phyloP scores from a whole-genome alignment of 805 yeast species.

The Kazachstania taianensis region DNA sequence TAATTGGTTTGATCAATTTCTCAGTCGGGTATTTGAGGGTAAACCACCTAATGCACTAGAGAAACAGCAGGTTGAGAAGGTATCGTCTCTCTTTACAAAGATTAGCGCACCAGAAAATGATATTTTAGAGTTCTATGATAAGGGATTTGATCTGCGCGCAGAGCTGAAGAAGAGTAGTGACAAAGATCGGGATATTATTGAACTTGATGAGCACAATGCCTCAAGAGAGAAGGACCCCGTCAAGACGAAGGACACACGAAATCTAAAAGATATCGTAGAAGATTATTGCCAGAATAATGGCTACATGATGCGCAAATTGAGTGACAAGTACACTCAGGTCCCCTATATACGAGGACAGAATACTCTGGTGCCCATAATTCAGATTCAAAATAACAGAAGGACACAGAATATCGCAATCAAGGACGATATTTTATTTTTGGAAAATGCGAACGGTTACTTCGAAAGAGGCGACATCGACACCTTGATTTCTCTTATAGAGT shows the following conservation, averaged over 20 bases:
- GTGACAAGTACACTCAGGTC: slow-evolving; percentile 12
- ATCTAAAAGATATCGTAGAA: slow-evolving; percentile 58
- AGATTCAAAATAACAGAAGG: slow-evolving; percentile 5
- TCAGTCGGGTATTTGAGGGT: slow-evolving; percentile 10
- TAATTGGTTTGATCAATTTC: slow-evolving; percentile 19
- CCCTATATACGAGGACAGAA: slow-evolving; percentile 22
- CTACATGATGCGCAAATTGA: slow-evolving; percentile 22
- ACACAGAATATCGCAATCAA: slow-evolving; percentile 34
- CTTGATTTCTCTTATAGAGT: too few species aligned
- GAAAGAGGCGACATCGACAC: too few species aligned
- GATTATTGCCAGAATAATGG: slow-evolving; percentile 46
- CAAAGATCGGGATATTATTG: background rate
- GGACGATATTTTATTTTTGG: slow-evolving; percentile 56
- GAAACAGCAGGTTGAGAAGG: background rate
- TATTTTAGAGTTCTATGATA: slow-evolving; percentile 15
- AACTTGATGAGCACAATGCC: slow-evolving; percentile 1
- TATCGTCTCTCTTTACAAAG: too few species aligned
- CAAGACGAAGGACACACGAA: slow-evolving; percentile 25
- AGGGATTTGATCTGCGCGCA: slow-evolving; percentile 11
- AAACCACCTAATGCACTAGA: background rate
- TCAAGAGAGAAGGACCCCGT: slow-evolving; percentile 25
- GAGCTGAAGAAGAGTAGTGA: background rate
- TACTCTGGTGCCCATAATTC: slow-evolving; percentile 18
- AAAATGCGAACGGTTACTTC: slow-evolving; percentile 12
- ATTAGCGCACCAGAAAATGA: background rate